phyloP scores from a whole-genome alignment of 345 rosid species.

The Aquilaria yunnanensis region DNA sequence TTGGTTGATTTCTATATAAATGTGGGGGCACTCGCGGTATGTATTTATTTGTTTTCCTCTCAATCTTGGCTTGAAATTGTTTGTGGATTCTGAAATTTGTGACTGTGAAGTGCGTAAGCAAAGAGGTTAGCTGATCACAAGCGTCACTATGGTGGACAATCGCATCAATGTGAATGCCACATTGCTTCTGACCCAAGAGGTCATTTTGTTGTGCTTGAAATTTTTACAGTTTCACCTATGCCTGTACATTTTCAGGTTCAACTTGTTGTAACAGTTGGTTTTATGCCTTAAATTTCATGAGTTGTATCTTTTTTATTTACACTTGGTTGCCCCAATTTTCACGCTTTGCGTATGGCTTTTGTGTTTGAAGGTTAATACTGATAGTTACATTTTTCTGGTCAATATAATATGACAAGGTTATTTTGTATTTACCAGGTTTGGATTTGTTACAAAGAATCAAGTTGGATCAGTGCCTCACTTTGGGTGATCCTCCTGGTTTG shows the following conservation, averaged over 20 bases:
- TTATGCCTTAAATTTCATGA: too few species aligned
- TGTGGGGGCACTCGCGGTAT: constrained; percentile 52
- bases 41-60: constrained; percentile 1
- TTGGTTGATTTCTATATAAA: constrained; percentile 69
- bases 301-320: neutral
- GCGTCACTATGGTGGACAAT: too few species aligned
- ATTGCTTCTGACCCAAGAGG: too few species aligned
- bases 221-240: too few species aligned
- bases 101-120: too few species aligned
- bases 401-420: neutral
- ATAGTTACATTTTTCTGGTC: neutral
- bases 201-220: too few species aligned
- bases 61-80: neutral
- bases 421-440: constrained; percentile 41
- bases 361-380: neutral
- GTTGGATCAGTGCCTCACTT: constrained; percentile 28
- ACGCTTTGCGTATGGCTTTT: neutral
- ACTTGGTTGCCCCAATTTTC: neutral
- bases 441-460: constrained; percentile 66
- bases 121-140: too few species aligned
- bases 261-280: too few species aligned
- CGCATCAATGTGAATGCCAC: too few species aligned
- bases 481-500: constrained; percentile 62
- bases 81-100: neutral
- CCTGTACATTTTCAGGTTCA: too few species aligned